phyloP scores from a whole-genome alignment of 768 basidiomycete species.

The Hemileccinum impolitum region DNA sequence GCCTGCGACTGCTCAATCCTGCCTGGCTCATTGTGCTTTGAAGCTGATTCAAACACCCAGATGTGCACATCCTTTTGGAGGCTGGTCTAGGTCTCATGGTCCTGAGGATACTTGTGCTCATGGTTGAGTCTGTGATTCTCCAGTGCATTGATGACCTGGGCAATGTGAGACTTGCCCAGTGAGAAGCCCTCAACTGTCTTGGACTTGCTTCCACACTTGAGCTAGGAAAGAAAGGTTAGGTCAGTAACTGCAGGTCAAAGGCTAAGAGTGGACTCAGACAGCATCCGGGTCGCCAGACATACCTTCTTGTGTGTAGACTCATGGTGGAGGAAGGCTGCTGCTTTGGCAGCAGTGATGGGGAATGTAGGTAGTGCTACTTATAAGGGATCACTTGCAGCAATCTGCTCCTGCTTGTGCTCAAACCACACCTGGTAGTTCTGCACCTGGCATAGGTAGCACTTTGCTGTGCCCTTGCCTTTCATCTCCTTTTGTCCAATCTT shows the following conservation, averaged over 20 bases:
- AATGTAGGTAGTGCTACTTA: constrained; percentile 18
- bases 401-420: constrained; percentile 11
- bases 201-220: constrained; percentile 10
- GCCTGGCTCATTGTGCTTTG: background rate
- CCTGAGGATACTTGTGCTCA: constrained; percentile 1
- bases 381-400: background rate
- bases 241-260: too few relatives aligned
- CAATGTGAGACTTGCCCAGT: constrained; percentile 26
- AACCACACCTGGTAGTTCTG: constrained; percentile 26
- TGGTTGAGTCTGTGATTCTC: constrained; percentile 18
- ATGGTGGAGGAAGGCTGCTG: constrained; percentile 28
- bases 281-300: too few relatives aligned
- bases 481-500: constrained; percentile 2
- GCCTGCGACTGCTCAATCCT: background rate
- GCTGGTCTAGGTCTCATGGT: background rate
- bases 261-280: too few relatives aligned
- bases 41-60: background rate
- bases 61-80: background rate
- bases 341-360: constrained; percentile 32
- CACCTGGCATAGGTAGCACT: constrained; percentile 26
- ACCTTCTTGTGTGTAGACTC: constrained; percentile 31
- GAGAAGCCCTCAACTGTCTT: constrained; percentile 17
- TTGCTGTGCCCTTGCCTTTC: constrained; percentile 25
- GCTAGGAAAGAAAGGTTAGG: background rate
- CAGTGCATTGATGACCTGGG: constrained; percentile 30